phyloP scores from a whole-genome alignment of 345 rosid genomes.

The Lepidium africanum region DNA sequence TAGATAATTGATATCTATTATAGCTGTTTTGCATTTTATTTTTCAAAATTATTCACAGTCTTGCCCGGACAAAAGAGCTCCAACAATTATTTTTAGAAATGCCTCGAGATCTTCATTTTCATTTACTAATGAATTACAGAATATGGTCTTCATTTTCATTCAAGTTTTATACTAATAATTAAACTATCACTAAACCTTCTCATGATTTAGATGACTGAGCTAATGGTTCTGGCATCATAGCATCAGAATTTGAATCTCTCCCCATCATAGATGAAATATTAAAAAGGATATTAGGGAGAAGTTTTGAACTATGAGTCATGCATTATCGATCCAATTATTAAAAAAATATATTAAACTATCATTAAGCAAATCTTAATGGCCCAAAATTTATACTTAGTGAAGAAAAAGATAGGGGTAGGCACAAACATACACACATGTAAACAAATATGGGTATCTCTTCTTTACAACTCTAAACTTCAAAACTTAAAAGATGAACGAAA shows the following conservation, averaged over 20 bases:
- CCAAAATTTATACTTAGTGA: neutral
- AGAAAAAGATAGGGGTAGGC: conserved; percentile 6
- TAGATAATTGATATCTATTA: conserved; percentile 3
- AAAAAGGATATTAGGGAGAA: too few relatives aligned
- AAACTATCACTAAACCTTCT: neutral
- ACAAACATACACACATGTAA: conserved; percentile 9
- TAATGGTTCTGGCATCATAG: too few relatives aligned
- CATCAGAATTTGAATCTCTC: too few relatives aligned
- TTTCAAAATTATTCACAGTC: neutral
- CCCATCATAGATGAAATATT: too few relatives aligned
- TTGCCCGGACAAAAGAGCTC: neutral
- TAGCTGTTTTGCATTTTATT: conserved; percentile 7
- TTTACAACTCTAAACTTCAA: conserved; percentile 18
- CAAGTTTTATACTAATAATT: neutral
- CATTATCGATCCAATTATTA: too few relatives aligned
- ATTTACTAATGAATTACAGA: neutral
- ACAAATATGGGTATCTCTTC: conserved; percentile 6
- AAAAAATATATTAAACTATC: too few relatives aligned
- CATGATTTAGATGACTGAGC: too few relatives aligned
- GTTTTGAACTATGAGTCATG: too few relatives aligned
- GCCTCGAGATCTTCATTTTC: conserved; percentile 14
- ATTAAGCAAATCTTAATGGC: neutral
- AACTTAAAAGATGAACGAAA: conserved; percentile 10
- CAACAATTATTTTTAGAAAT: conserved; percentile 3
- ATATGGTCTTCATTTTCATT: conserved; percentile 9